Base-by-base conservation (phyloP, 257 asterid genomes). In the Fraxinus anomala region DNA sequence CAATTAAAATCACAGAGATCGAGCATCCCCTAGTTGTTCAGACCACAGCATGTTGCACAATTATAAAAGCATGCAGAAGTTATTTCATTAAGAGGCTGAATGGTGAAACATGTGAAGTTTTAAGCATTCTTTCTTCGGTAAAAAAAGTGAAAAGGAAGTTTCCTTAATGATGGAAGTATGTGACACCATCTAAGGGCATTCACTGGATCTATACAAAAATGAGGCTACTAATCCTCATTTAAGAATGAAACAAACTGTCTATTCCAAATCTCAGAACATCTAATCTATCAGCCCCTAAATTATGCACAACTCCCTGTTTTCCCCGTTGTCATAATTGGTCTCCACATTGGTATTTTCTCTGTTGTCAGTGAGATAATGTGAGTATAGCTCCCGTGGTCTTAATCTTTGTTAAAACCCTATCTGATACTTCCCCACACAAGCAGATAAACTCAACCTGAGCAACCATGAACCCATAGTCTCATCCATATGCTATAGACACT, bases 391-490 rank as follows among this genome's bases (percentile, higher is more conserved):
- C 65, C 8, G 11, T 16, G 54, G 6, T 44, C n/a, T 44, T 44
- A 44, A 44, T 44, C 19, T 44, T 44, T 44, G 54, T 44, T 44
- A 44, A 44, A 44, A 2, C 54, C 54, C 54, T 8, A 39, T 21
- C 36, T 5, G 49, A 21, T 71, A 21, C 59, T 40, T 39, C 6
- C 16, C 75, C 63, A 17, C n/a, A 4, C 17, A 39, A 34, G 37
- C 19, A 10, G 33, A n/a, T 72, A 72, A 72, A 54, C 9, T 72
- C 39, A 72, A 42, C 30, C 63, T 72, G 65, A 19, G 61, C 37
- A 40, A 17, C 37, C 75, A 40, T 10, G 19, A 40, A 40, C 26
- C 17, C 30, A 21, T 34, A 54, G 65, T 17, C 61, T 13, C 31
- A 42, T 9, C 23, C 63, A 72, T 40, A 40, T 72, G 75, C 51